phyloP scores from a whole-genome alignment of 2,329 filamentous ascomycete species.

The Esteya vermicola region DNA sequence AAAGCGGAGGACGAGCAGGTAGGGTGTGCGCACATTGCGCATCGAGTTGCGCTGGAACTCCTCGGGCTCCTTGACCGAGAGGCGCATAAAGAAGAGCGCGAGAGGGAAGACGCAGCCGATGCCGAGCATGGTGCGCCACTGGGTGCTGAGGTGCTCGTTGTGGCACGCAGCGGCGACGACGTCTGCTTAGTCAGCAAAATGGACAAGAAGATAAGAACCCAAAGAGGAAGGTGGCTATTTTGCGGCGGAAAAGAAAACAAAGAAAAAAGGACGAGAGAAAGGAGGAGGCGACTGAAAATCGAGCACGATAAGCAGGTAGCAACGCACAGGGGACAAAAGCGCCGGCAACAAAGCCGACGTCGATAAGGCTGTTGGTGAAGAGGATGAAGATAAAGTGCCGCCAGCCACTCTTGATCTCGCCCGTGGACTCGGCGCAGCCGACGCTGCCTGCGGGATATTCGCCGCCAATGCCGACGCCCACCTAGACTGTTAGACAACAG shows the following conservation, averaged over 20 bases:
- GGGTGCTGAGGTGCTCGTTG: slow-evolving; percentile 51
- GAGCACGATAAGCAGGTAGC: too few relatives aligned
- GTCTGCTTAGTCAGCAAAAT: slow-evolving; percentile 12
- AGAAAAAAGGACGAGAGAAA: slow-evolving; percentile 8
- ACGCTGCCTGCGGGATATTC: slow-evolving; percentile 78
- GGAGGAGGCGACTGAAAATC: neutral
- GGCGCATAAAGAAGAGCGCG: slow-evolving; percentile 53
- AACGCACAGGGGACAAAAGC: slow-evolving; percentile 51
- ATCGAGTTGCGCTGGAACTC: slow-evolving; percentile 61
- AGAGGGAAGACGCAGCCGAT: slow-evolving; percentile 67
- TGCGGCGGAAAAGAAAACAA: too few relatives aligned
- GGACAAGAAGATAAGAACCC: slow-evolving; percentile 7
- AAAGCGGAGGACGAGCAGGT: slow-evolving; percentile 41
- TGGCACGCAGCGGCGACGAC: slow-evolving; percentile 41
- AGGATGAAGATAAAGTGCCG: slow-evolving; percentile 87
- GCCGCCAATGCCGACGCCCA: slow-evolving; percentile 64
- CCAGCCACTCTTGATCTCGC: slow-evolving; percentile 65
- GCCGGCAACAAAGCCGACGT: slow-evolving; percentile 64
- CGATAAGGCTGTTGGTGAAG: slow-evolving; percentile 14
- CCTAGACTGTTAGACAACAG: slow-evolving; percentile 12
- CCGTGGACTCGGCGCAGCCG: slow-evolving; percentile 68
- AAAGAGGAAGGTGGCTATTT: neutral
- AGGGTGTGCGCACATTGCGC: slow-evolving; percentile 43
- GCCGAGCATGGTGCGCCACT: slow-evolving; percentile 72
- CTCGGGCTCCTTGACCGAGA: slow-evolving; percentile 65